A percentile compares a stretch with the other conserved stretches of the same genome.
Conservation (phyloP, 2,329 filamentous ascomycete species). For the Aspergillus sp. region DNA sequence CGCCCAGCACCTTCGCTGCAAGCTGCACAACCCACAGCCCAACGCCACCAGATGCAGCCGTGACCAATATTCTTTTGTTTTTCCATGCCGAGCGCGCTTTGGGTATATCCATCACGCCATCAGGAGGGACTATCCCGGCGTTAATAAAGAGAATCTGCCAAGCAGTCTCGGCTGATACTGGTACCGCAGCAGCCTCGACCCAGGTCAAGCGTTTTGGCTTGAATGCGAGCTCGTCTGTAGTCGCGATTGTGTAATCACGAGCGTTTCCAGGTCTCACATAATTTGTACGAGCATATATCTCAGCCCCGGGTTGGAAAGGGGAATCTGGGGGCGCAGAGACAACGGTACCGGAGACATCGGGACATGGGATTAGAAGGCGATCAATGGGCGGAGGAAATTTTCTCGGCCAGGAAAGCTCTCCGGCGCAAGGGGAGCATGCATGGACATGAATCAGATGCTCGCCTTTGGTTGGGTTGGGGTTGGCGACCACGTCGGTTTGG, state of each 20-base stretch:
- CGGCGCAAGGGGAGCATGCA: constrained; percentile 42
- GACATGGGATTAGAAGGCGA: constrained; percentile 41
- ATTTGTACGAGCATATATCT: constrained; percentile 43
- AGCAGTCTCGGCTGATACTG: constrained; percentile 46
- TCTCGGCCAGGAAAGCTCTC: constrained; percentile 49
- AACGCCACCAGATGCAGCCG: constrained; percentile 48
- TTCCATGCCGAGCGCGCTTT: constrained; percentile 19
- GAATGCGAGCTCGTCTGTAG: constrained; percentile 40
- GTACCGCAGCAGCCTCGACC: constrained; percentile 42
- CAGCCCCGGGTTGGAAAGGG: constrained; percentile 42
- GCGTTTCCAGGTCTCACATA: constrained; percentile 41
- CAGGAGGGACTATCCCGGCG: constrained; percentile 22
- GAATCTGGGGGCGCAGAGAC: constrained; percentile 37
- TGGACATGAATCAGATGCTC: constrained; percentile 47
- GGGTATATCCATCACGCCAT: not conserved
- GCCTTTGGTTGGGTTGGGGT: constrained; percentile 24
- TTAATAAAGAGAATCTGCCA: constrained; percentile 50
- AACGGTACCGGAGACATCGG: constrained; percentile 47
- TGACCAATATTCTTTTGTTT: constrained; percentile 48
- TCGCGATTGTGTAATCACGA: constrained; percentile 40
- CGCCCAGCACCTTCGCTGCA: constrained; percentile 25
- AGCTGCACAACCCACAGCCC: constrained; percentile 49
- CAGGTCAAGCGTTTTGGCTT: constrained; percentile 39
- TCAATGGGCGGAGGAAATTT: constrained; percentile 27
- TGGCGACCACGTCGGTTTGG: constrained; percentile 16